Conservation (phyloP, 2,329 filamentous ascomycete genomes). For the Clonostachys rosea region DNA sequence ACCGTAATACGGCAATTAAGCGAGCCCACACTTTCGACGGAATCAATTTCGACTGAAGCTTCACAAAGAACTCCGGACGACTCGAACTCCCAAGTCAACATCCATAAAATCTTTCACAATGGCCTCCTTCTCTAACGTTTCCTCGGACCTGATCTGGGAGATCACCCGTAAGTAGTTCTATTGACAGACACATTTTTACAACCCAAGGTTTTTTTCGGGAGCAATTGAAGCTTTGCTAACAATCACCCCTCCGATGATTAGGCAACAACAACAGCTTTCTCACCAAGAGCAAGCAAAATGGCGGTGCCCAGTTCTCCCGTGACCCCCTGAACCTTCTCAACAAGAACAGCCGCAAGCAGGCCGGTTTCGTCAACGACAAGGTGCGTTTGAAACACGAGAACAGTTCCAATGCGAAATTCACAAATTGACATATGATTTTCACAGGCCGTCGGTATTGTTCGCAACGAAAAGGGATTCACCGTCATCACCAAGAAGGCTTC, state of each 20-base stretch:
- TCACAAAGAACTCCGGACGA: neutral
- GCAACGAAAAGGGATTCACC: slow-evolving; percentile 71
- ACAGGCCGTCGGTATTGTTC: slow-evolving; percentile 77
- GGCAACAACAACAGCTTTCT: slow-evolving; percentile 87
- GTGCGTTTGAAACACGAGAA: slow-evolving; percentile 39
- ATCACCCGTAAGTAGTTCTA: slow-evolving; percentile 76
- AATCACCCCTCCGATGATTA: slow-evolving; percentile 28
- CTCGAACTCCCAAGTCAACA: neutral
- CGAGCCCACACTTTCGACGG: slow-evolving; percentile 30
- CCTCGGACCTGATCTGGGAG: slow-evolving; percentile 91
- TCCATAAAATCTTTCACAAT: slow-evolving; percentile 35
- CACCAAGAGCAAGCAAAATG: slow-evolving; percentile 79
- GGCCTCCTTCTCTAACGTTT: slow-evolving; percentile 66
- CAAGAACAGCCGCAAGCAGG: slow-evolving; percentile 89
- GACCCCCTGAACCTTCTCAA: slow-evolving; percentile 93
- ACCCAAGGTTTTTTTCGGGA: neutral
- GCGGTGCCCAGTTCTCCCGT: slow-evolving; percentile 85
- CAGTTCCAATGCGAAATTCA: no score
- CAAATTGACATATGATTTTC: slow-evolving; percentile 2
- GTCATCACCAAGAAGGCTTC: slow-evolving; percentile 81
- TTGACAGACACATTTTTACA: neutral
- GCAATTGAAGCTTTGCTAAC: neutral
- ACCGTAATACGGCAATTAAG: slow-evolving; percentile 22
- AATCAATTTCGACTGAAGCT: no score
- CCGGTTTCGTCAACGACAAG: slow-evolving; percentile 92